Base-by-base conservation (phyloP, 2,329 filamentous ascomycete genomes). In the Pseudogymnoascus sp. region DNA sequence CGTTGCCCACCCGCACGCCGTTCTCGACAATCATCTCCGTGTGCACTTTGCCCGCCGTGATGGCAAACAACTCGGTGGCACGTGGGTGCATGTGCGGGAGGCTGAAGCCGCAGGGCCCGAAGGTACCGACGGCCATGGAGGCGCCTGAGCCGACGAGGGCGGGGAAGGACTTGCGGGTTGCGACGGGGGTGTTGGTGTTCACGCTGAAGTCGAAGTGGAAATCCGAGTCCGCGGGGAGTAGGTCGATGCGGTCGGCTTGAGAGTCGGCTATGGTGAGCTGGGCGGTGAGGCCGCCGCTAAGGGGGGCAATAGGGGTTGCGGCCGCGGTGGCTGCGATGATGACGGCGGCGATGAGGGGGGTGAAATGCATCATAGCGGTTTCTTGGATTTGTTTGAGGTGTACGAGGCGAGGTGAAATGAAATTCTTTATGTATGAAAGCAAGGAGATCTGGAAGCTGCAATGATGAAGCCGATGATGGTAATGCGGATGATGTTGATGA, bases 21-120 rank as follows among this genome's bases (percentile, higher is more conserved):
- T 82, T 82, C 69, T 82, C 80, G 61, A 77, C 73, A 45, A 77
- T 75, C 78, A 82, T 82, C 68, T 75, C 82, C 8, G 78, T 82
- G 42, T 76, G 77, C 5, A 77, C 81, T 39, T 75, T 78, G n/a
- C 80, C 80, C 16, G 72, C 69, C 19, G 80, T 71, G 0, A 76
- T 75, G 5, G 81, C 75, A 11, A 82, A 80, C 38, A 76, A 75
- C 65, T 83, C 83, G 22, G 75, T 74, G 2, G 78, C 81, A 5
- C 80, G 73, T 1, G 78, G 78, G 64, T 83, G 81, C 23, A 76
- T 72, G 67, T 82, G 80, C 4, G 79, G 77, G 12, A 79, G 77
- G 14, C 82, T 72, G 76, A 82, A 81, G 14, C 76, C 75, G 67
- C 80, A 82, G 2, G 80, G 78, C 0, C 80, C 80, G 6, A 82